A percentile compares a stretch with the other conserved stretches of the same genome.
Conservation (phyloP, 768 basidiomycete genomes). For the Pleurotus giganteus region DNA sequence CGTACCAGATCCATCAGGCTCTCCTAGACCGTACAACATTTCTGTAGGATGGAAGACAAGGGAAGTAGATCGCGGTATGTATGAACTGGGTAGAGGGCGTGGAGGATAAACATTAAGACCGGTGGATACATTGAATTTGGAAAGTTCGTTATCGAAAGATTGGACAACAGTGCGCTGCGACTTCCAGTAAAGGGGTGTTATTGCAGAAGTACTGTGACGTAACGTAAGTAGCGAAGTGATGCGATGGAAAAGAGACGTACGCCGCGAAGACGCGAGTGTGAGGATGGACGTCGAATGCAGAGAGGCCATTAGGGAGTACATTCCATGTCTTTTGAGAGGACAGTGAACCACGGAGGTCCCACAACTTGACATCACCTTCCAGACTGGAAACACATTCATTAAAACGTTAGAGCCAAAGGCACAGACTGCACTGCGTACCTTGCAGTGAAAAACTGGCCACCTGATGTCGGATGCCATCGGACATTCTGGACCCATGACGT, state of each 20-base stretch:
- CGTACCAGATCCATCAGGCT: conserved; percentile 64
- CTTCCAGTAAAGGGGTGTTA: conserved; percentile 60
- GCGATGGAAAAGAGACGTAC: conserved; percentile 45
- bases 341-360: conserved; percentile 77
- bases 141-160: conserved; percentile 47
- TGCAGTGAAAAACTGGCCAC: conserved; percentile 77
- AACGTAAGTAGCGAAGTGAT: conserved; percentile 1
- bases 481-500: conserved; percentile 89
- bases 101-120: conserved; percentile 55
- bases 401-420: conserved; percentile 1
- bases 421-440: conserved; percentile 50
- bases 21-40: conserved; percentile 78
- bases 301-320: conserved; percentile 67
- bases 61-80: conserved; percentile 60
- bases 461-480: conserved; percentile 71
- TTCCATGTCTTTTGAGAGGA: conserved; percentile 61
- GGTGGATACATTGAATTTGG: conserved; percentile 48
- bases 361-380: conserved; percentile 87
- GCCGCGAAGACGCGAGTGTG: conserved; percentile 81
- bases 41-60: conserved; percentile 83
- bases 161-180: conserved; percentile 63
- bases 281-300: conserved; percentile 85
- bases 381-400: conserved; percentile 48
- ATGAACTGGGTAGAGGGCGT: conserved; percentile 54
- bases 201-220: conserved; percentile 51